These are phyloP conservation scores for Blastobotrys chiropterorum DNA, from an alignment of 805 yeast species.

Conservation along the genomic window DNA sequence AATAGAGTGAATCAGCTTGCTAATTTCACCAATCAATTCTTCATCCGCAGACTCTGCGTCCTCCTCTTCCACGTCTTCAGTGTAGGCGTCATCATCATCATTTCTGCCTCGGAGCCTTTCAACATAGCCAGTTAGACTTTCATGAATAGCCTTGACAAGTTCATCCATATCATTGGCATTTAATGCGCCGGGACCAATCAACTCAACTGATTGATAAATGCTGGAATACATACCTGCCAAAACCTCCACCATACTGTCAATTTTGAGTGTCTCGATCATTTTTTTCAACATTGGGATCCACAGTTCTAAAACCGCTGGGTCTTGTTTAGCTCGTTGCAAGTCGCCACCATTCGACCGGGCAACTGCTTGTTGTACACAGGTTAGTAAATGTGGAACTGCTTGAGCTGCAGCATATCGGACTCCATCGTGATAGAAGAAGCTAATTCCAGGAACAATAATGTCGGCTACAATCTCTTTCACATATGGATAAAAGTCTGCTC, in stretches of 20 bases:
- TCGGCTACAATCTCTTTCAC: constrained; percentile 71
- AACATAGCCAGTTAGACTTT: constrained; percentile 59
- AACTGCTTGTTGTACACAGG: constrained; percentile 51
- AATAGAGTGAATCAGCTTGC: constrained; percentile 62
- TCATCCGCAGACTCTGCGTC: constrained; percentile 86
- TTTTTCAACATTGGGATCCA: constrained; percentile 70
- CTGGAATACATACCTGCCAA: constrained; percentile 72
- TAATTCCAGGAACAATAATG: constrained; percentile 81
- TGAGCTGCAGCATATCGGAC: constrained; percentile 89
- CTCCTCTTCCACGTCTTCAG: constrained; percentile 77
- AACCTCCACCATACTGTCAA: constrained; percentile 80
- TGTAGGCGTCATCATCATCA: constrained; percentile 58
- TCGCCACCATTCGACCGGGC: constrained; percentile 46
- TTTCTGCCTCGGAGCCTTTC: constrained; percentile 55
- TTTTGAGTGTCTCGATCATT: constrained; percentile 57
- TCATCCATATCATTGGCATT: constrained; percentile 47
- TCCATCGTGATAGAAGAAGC: constrained; percentile 88
- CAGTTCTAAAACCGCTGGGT: constrained; percentile 51
- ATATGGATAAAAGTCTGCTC: constrained; percentile 76
- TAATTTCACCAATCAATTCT: constrained; percentile 80
- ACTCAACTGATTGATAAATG: constrained; percentile 56
- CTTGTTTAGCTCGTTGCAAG: constrained; percentile 28
- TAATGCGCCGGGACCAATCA: constrained; percentile 53
- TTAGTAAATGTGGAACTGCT: constrained; percentile 69
- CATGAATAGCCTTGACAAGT: constrained; percentile 53